A percentile compares a stretch with the other conserved stretches of the same genome.
Evolutionary conservation across 2,329 filamentous ascomycete species (phyloP).

Genomic region (Zalaria obscura): DNA sequence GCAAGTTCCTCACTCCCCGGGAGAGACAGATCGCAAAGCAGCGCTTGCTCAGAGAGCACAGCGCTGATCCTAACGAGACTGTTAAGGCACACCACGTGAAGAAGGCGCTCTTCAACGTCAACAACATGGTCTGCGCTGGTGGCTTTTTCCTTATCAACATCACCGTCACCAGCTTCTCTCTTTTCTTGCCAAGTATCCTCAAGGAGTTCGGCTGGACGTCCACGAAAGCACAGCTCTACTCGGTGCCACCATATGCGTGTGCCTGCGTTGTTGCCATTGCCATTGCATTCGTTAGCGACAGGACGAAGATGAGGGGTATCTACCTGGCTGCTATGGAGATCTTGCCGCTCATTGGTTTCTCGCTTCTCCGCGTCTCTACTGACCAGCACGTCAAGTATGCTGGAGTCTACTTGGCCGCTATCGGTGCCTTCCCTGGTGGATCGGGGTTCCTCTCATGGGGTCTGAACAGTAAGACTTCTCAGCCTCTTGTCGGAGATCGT

Average conservation of each 20-base stretch:
- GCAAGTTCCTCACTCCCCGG: slow-evolving; percentile 37
- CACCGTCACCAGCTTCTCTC: slow-evolving; percentile 31
- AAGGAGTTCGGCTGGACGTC: slow-evolving; percentile 27
- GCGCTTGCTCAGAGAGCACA: slow-evolving; percentile 37
- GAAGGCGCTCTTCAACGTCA: slow-evolving; percentile 39
- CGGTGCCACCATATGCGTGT: slow-evolving; percentile 28
- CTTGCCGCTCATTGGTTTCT: slow-evolving; percentile 18
- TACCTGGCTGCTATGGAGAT: slow-evolving; percentile 11
- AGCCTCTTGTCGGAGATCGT: neutral
- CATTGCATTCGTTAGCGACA: slow-evolving; percentile 12
- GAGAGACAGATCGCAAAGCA: slow-evolving; percentile 40
- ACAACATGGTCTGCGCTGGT: slow-evolving; percentile 43
- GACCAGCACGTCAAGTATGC: slow-evolving; percentile 17
- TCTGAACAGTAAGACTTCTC: slow-evolving; percentile 32
- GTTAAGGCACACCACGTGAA: slow-evolving; percentile 36
- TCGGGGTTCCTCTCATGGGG: slow-evolving; percentile 45
- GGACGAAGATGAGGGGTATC: slow-evolving; percentile 10
- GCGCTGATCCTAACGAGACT: slow-evolving; percentile 29
- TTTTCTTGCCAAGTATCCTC: slow-evolving; percentile 25
- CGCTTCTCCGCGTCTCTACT: slow-evolving; percentile 14
- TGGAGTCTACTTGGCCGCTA: slow-evolving; percentile 20
- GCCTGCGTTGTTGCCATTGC: slow-evolving; percentile 10
- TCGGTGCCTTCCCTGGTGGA: slow-evolving; percentile 42
- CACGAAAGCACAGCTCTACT: slow-evolving; percentile 27
- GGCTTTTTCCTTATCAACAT: slow-evolving; percentile 49